Percentiles rank a stretch among this genome's conserved stretches.
Evolutionary conservation across 2,329 filamentous ascomycete species (phyloP).

Genomic region (Rosellinia necatrix): DNA sequence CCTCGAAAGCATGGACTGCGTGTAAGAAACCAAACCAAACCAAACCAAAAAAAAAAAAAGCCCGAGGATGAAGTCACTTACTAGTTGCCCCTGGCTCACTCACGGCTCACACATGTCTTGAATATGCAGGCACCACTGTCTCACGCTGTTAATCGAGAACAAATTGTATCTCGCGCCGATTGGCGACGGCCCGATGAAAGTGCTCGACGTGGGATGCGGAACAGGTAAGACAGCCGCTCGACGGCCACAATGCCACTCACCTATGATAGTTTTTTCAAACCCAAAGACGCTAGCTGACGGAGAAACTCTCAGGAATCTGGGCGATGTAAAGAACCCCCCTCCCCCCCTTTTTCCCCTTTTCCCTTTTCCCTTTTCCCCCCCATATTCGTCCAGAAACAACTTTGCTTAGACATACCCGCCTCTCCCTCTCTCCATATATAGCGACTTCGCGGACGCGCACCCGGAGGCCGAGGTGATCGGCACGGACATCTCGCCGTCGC

Average conservation of each 20-base stretch:
- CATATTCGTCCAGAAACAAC: too few species aligned
- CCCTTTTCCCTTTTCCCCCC: too few species aligned
- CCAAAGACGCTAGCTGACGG: too few species aligned
- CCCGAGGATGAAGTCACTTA: too few species aligned
- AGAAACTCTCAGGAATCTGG: slow-evolving; percentile 39
- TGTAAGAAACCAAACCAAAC: too few species aligned
- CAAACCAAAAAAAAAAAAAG: too few species aligned
- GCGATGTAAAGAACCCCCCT: slow-evolving; percentile 40
- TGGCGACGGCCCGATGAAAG: slow-evolving; percentile 35
- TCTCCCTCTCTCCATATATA: too few species aligned
- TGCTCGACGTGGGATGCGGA: slow-evolving; percentile 45
- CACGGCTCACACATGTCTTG: background rate
- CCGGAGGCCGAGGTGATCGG: slow-evolving; percentile 54
- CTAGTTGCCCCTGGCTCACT: too few species aligned
- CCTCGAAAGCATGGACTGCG: slow-evolving; percentile 28
- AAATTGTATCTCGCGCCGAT: slow-evolving; percentile 43
- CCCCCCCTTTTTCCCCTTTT: too few species aligned
- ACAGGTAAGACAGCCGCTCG: slow-evolving; percentile 41
- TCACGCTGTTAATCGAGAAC: slow-evolving; percentile 37
- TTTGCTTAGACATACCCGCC: too few species aligned
- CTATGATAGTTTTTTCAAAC: too few species aligned
- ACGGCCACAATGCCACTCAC: too few species aligned
- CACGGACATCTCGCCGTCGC: slow-evolving; percentile 62
- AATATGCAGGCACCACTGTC: slow-evolving; percentile 36
- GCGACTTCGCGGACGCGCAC: slow-evolving; percentile 52